Evolutionary conservation across 805 yeast species (phyloP), one percentile per base, ranked within the genome.

Genomic region (Candida pseudoglaebosa): DNA sequence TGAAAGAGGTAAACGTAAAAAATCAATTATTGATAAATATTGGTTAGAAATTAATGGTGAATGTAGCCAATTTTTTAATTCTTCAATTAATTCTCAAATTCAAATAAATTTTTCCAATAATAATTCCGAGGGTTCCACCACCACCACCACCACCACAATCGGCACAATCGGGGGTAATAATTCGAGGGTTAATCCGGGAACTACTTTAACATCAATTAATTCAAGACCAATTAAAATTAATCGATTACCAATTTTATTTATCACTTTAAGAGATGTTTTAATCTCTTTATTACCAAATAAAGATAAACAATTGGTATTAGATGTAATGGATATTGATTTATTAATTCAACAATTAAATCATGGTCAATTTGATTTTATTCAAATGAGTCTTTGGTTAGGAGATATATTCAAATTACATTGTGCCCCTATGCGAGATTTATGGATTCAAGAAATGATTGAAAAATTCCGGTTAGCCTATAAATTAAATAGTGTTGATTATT

Each of bases 391-490:
- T 40, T 85, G 95, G 91, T 70, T 90, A 30, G 78, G 87, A 2
- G 69, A 73, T 22, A 77, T 88, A 22, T 82, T 91, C 62, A 87
- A 89, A 62, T 78, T 82, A 37, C 96, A 87, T 57, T 89, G 96
- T 63, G 96, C 96, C 5, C 97, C 97, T 45, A 88, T 88, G 95
- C 76, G 97, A 56, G 96, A 87, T 60, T 65, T 77, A 29, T 83
- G 93, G 89, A 95, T 90, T 26, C 85, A 79, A 49, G 86, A 82
- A 50, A 86, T 90, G 93, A 77, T 77, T 34, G 50, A 57, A 9
- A 75, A 75, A 49, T 79, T 85, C 51, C 70, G 62, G 26, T 67
- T 65, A 36, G 78, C 83, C 14, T 69, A 68, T 43, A 47, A 53
- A n/a, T 69, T 68, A 24, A 61, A 65, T 40, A 67, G 77, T n/a